These are phyloP conservation scores for Mycena indigotica DNA, from an alignment of 768 basidiomycete genomes.

Conservation along the genomic window DNA sequence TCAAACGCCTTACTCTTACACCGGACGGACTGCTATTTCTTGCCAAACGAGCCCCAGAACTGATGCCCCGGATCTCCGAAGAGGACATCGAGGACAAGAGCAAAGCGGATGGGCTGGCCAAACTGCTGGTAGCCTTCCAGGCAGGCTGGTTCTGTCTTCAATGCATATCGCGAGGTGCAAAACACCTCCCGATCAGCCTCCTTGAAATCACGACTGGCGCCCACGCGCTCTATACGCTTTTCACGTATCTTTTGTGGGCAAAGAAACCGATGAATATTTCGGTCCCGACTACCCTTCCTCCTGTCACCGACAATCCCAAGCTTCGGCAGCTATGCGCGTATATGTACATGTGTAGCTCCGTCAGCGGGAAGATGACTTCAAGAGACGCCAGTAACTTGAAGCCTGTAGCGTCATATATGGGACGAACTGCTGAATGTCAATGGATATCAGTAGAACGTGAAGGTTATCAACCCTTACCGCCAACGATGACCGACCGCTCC, in stretches of 20 bases:
- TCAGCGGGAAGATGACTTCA: not conserved
- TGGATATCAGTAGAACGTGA: not conserved
- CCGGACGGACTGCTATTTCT: not conserved
- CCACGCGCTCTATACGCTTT: no score
- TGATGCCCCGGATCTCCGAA: slow-evolving; percentile 1
- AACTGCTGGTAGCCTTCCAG: no score
- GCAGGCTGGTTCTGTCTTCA: no score
- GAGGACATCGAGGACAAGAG: slow-evolving; percentile 28
- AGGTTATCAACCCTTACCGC: not conserved
- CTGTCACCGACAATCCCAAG: not conserved
- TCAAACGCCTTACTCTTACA: slow-evolving; percentile 1
- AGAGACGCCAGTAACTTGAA: not conserved
- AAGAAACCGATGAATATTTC: slow-evolving; percentile 2
- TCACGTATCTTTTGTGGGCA: slow-evolving; percentile 7
- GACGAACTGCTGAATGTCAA: not conserved
- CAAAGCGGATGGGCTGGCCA: slow-evolving; percentile 29
- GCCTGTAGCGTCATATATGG: not conserved
- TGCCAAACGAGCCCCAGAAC: not conserved
- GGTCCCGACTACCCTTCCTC: not conserved
- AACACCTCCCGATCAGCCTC: no score
- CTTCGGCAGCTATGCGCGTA: not conserved
- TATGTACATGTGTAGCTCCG: slow-evolving; percentile 7
- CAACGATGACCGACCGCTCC: not conserved
- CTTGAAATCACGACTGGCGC: no score
- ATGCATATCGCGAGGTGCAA: no score